Conservation (phyloP, 2,329 filamentous ascomycete species). For the Dactylonectria estremocensis region DNA sequence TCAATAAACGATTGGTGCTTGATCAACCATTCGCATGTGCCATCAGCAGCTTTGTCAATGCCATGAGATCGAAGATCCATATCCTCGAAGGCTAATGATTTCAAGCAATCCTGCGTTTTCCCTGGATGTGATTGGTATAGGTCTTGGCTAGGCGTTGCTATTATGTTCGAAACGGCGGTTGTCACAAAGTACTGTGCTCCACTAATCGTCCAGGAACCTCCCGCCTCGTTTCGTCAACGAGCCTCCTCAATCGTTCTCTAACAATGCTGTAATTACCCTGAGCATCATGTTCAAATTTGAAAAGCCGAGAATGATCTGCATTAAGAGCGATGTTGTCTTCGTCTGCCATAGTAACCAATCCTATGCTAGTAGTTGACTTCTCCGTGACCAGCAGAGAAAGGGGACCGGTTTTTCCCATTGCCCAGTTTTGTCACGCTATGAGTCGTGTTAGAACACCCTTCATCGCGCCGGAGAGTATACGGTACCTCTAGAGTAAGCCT, state of each 20-base stretch:
- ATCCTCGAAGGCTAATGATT: constrained; percentile 16
- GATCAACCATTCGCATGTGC: constrained; percentile 8
- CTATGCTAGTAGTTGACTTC: constrained; percentile 43
- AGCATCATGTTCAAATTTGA: constrained; percentile 38
- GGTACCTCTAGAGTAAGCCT: constrained; percentile 41
- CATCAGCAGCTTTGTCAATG: neutral
- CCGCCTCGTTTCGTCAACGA: neutral
- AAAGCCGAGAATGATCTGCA: constrained; percentile 44
- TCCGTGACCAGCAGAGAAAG: constrained; percentile 41
- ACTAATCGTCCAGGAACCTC: constrained; percentile 6
- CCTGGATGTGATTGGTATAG: neutral
- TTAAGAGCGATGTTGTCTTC: constrained; percentile 39
- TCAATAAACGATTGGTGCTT: neutral
- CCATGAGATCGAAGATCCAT: constrained; percentile 9
- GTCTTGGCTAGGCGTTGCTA: neutral
- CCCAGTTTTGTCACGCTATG: constrained; percentile 7
- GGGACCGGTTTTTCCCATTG: constrained; percentile 32
- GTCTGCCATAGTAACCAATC: constrained; percentile 34
- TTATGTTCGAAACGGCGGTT: neutral
- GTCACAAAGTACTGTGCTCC: neutral
- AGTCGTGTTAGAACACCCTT: neutral
- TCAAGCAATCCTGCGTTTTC: constrained; percentile 4
- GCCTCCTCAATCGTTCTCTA: neutral
- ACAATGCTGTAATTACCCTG: neutral
- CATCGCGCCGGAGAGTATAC: neutral